Percentiles rank a stretch among this genome's conserved stretches.
Conservation (phyloP, 257 asterid genomes). For the Solanum lycopersicoides region DNA sequence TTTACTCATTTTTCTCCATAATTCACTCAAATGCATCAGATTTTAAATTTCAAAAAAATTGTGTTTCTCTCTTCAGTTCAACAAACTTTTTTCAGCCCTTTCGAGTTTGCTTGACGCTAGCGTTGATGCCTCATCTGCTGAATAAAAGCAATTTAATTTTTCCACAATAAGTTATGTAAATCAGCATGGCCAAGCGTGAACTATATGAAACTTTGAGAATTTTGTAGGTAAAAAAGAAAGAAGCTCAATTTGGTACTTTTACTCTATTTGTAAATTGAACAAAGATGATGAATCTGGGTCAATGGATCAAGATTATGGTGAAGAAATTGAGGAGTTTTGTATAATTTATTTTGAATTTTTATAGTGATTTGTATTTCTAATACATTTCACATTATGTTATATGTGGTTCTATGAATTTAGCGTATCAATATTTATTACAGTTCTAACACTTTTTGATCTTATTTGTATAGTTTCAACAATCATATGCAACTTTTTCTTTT, state of each 20-base stretch:
- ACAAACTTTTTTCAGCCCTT: neutral
- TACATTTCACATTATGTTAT: neutral
- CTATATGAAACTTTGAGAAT: constrained; percentile 67
- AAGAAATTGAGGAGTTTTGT: neutral
- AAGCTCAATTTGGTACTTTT: neutral
- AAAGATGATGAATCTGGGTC: neutral
- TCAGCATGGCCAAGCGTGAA: constrained; percentile 75
- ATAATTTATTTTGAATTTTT: too few relatives aligned
- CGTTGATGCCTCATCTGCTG: neutral
- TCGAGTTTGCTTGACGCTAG: neutral
- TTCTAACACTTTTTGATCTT: neutral
- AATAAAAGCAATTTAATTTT: neutral
- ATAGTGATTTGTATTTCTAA: neutral
- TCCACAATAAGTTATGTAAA: neutral
- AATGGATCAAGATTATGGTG: neutral
- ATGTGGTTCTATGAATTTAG: neutral
- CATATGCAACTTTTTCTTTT: too few relatives aligned
- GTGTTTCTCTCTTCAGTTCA: neutral
- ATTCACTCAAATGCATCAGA: neutral
- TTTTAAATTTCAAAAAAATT: neutral
- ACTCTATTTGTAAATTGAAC: neutral
- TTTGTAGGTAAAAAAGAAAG: constrained; percentile 51
- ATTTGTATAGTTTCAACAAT: neutral
- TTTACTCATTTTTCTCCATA: neutral
- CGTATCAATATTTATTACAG: neutral